Evolutionary conservation across 2,329 filamentous ascomycete genomes (phyloP), one percentile per base, ranked within the genome.

Genomic region (Botrytis fabae): DNA sequence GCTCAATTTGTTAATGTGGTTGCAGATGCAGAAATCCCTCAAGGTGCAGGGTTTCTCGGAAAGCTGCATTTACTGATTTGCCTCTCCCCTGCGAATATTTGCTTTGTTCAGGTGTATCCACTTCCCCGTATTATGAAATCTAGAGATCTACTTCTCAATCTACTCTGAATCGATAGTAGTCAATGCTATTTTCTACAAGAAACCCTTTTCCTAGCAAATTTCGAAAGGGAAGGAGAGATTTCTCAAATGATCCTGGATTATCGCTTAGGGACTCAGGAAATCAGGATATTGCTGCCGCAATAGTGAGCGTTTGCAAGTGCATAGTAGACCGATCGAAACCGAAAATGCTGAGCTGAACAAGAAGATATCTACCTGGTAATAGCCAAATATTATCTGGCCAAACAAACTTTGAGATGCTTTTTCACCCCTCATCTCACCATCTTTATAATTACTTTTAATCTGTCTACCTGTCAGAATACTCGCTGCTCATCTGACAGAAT

Each of bases 321-420:
- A 51, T 12, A 9, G 2, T 9, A n/a, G 25, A 40, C 14, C 1
- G 32, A 20, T 32, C 20, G 14, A 54, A 14, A 18, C 3, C 44
- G 32, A 1, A 6, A 14, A 48, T 1, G 1, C 4, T 2, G 22
- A 40, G 5, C 14, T 3, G 10, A 5, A 20, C 22, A 2, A 2
- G 22, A 16, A 1, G 5, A 57, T 4, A 16, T 54, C 10, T 54
- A 28, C 25, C 54, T 10, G 6, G 40, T 5, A 1, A 6, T 16
- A 10, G 22, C 22, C 8, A 10, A 20, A 14, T 8, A 28, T 0
- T 12, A n/a, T 51, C 12, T 20, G 4, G 8, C 22, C 8, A 12
- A 14, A 51, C 16, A 5, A 6, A 9, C 7, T 38, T 20, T 51
- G 6, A 38, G 25, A 54, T n/a, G 22, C 22, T 4, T n/a, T 2